phyloP scores from a whole-genome alignment of 2,329 filamentous ascomycete species.

The Ophiostoma ulmi region DNA sequence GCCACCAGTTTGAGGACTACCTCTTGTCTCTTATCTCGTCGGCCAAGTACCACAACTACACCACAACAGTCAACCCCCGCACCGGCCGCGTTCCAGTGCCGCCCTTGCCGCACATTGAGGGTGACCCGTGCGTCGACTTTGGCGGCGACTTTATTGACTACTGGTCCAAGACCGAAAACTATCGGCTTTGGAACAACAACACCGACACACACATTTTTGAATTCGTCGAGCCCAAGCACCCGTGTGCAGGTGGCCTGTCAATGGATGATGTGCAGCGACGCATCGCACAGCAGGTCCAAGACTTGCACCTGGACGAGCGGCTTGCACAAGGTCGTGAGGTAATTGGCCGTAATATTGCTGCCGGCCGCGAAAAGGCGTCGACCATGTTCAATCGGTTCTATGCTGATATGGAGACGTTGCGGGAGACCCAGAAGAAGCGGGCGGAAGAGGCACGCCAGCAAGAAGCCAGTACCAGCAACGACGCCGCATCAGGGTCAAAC shows the following conservation, averaged over 20 bases:
- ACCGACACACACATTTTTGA: slow-evolving; percentile 89
- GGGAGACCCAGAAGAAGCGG: slow-evolving; percentile 64
- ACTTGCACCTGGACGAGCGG: slow-evolving; percentile 87
- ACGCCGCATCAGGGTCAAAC: not conserved
- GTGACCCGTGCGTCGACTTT: slow-evolving; percentile 81
- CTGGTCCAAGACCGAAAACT: slow-evolving; percentile 87
- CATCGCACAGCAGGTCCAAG: slow-evolving; percentile 84
- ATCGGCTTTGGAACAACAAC: slow-evolving; percentile 75
- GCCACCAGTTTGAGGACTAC: slow-evolving; percentile 95
- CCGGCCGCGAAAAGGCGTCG: slow-evolving; percentile 81
- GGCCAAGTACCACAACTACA: slow-evolving; percentile 79
- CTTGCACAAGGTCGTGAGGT: slow-evolving; percentile 78
- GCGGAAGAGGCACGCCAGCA: slow-evolving; percentile 49
- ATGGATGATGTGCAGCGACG: slow-evolving; percentile 92
- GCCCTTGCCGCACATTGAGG: slow-evolving; percentile 62
- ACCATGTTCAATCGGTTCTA: slow-evolving; percentile 84
- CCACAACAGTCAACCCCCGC: slow-evolving; percentile 54
- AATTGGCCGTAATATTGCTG: slow-evolving; percentile 81
- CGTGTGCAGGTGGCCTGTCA: slow-evolving; percentile 83
- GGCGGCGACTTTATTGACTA: slow-evolving; percentile 77
- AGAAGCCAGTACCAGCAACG: slow-evolving; percentile 10
- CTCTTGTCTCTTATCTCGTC: slow-evolving; percentile 81
- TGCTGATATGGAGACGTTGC: slow-evolving; percentile 77
- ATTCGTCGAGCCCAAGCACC: slow-evolving; percentile 87
- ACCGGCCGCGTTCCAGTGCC: slow-evolving; percentile 33